phyloP scores from a whole-genome alignment of 345 rosid genomes.

The Triadica sebifera region DNA sequence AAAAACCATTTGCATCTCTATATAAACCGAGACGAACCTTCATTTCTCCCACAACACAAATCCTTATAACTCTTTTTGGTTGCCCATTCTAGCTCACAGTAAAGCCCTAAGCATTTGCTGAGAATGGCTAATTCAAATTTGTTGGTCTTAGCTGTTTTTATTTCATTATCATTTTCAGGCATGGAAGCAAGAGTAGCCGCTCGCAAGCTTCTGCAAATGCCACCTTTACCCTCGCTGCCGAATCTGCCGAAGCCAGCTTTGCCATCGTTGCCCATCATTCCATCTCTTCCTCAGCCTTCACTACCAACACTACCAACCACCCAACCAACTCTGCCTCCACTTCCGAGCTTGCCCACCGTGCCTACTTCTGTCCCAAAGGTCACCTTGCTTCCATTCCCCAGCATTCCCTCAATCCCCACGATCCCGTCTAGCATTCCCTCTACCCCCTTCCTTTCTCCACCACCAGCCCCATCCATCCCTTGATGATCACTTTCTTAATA shows the following conservation, averaged over 20 bases:
- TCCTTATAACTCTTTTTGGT: no score
- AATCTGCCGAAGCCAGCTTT: constrained; percentile 7
- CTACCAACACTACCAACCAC: neutral
- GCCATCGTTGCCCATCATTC: constrained; percentile 5
- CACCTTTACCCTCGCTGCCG: constrained; percentile 1
- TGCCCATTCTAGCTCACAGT: no score
- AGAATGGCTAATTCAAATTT: neutral
- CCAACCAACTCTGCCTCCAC: neutral
- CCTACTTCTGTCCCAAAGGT: neutral
- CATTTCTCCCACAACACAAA: no score
- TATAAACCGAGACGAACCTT: no score
- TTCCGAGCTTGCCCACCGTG: neutral
- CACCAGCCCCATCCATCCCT: no score
- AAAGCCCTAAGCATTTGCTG: no score
- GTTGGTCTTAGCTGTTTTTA: neutral
- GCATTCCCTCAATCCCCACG: no score
- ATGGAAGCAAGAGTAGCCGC: constrained; percentile 23
- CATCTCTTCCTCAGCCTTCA: neutral
- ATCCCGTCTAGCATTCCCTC: no score
- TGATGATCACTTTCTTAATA: no score
- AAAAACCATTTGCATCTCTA: no score
- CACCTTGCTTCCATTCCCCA: neutral
- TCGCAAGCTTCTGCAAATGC: constrained; percentile 31
- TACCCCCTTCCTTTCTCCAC: neutral
- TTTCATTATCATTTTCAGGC: constrained; percentile 21